Evolutionary conservation across 2,329 filamentous ascomycete genomes (phyloP).

Genomic region (Fusarium sp.): DNA sequence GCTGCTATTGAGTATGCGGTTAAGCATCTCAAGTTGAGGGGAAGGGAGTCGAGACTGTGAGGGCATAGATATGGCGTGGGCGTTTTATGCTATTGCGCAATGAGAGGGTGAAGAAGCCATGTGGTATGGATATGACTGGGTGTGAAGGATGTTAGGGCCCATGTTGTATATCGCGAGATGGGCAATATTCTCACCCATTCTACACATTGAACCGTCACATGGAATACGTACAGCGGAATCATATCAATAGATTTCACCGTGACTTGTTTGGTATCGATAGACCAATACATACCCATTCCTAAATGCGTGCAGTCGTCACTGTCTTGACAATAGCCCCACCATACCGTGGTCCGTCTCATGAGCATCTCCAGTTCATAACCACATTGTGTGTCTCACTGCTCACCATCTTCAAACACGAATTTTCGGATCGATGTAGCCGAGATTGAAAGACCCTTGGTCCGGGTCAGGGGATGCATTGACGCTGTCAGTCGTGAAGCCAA

Average conservation of each 20-base stretch:
- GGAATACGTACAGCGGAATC: background rate
- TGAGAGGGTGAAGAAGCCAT: background rate
- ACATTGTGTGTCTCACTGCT: background rate
- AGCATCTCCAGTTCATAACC: background rate
- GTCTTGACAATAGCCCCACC: background rate
- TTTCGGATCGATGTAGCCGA: background rate
- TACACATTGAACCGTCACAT: background rate
- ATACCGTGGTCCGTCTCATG: background rate
- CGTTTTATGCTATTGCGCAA: background rate
- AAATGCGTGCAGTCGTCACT: background rate
- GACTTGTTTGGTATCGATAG: background rate
- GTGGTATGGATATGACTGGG: background rate
- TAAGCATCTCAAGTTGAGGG: constrained; percentile 57
- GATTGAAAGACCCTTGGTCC: background rate
- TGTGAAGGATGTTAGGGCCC: background rate
- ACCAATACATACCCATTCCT: background rate
- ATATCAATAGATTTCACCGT: background rate
- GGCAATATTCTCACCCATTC: background rate
- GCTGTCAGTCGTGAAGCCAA: background rate
- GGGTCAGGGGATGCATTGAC: background rate
- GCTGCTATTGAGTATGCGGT: constrained; percentile 67
- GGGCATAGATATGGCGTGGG: background rate
- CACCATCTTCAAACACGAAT: background rate
- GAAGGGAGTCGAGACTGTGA: constrained; percentile 20
- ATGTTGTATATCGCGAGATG: background rate